Evolutionary conservation across 2,329 filamentous ascomycete species (phyloP), one percentile per base, ranked within the genome.

Genomic region (Trichophyton schoenleinii): DNA sequence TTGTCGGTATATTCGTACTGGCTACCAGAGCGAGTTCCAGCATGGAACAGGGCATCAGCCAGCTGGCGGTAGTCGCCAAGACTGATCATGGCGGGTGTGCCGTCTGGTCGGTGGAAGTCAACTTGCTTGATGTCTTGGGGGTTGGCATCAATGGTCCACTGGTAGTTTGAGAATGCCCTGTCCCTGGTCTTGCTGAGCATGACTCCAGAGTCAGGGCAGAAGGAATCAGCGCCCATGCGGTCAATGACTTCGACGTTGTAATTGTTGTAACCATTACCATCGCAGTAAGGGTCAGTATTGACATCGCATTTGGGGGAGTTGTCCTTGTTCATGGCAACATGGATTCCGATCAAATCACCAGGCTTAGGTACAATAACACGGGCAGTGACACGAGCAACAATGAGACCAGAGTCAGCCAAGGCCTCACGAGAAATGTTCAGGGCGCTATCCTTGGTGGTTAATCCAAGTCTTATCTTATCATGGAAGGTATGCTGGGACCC

Each of bases 71-170:
- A 65, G 58, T 65, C 64, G 8, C 64, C 63, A n/a, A 65, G 57
- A 22, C 52, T 60, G 60, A 65, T 60, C 60, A 61, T 62, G 5
- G 52, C 42, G 4, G 61, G 53, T 11, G 63, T 62, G 31, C 64
- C 64, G 53, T 65, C 61, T 20, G 64, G 64, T 9, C 61, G 60
- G 44, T 62, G 41, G 59, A 65, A 65, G 46, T 65, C 64, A 3
- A 65, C 49, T 25, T 61, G 28, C n/a, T 61, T 52, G 36, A 65
- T 57, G 49, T 65, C 63, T 25, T 65, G 63, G 3, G 64, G 64
- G 60, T 65, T 65, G 31, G 64, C 64, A 34, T 65, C 64, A 22
- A 65, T 65, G 11, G 64, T 65, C 64, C 64, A 65, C 52, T 65
- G 64, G 57, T 58, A 65, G 25, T 52, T 38, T 3, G 55, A 58